These are phyloP conservation scores for Rosa rugosa DNA, from an alignment of 306 rosid species.

Conservation along the genomic window DNA sequence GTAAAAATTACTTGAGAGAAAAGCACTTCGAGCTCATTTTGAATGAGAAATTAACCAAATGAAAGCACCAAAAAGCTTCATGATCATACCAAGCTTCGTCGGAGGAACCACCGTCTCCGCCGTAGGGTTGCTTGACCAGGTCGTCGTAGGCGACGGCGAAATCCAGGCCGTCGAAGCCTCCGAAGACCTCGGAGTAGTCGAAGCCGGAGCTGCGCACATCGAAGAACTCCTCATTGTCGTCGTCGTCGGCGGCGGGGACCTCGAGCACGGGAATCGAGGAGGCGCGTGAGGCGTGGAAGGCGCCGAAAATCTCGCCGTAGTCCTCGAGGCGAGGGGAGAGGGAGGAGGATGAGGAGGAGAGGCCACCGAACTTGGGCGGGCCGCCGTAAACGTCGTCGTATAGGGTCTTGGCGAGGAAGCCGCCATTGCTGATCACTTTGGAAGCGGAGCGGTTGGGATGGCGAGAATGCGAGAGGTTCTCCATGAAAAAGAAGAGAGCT, in stretches of 20 bases:
- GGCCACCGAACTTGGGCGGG: constrained; percentile 73
- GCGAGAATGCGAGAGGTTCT: constrained; percentile 66
- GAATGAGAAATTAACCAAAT: constrained; percentile 25
- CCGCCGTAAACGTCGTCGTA: constrained; percentile 89
- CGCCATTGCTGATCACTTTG: constrained; percentile 42
- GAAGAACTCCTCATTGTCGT: constrained; percentile 57
- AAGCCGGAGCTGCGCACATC: constrained; percentile 61
- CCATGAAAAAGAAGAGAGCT: constrained; percentile 38
- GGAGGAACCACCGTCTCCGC: constrained; percentile 37
- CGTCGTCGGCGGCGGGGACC: constrained; percentile 52
- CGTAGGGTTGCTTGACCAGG: constrained; percentile 43
- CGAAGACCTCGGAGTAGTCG: constrained; percentile 78
- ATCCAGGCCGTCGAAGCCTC: constrained; percentile 56
- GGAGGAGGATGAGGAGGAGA: constrained; percentile 45
- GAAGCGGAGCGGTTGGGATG: constrained; percentile 51
- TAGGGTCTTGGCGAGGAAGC: constrained; percentile 37
- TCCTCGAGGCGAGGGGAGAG: constrained; percentile 91
- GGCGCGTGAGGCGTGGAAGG: constrained; percentile 71
- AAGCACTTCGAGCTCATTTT: constrained; percentile 8
- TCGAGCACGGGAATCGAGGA: constrained; percentile 86
- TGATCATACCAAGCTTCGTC: constrained; percentile 79
- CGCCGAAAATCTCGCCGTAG: constrained; percentile 84
- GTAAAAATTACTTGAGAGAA: background rate
- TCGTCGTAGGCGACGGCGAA: constrained; percentile 64
- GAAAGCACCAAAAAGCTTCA: constrained; percentile 6